Base-by-base conservation (phyloP, 2,329 filamentous ascomycete genomes). In the Cladosporium sp. region DNA sequence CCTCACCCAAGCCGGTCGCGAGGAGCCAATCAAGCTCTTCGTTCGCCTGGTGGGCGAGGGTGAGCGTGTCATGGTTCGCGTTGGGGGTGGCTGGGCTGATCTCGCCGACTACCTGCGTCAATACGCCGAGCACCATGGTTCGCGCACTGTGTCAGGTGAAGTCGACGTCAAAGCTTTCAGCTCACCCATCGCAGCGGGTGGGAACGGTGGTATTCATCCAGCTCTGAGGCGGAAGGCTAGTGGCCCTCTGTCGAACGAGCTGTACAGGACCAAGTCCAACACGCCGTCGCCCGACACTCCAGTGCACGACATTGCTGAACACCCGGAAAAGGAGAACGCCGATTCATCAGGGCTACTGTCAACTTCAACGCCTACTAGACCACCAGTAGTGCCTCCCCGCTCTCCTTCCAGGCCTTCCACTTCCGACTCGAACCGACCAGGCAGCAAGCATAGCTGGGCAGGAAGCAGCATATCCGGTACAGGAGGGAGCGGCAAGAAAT, bases 61-160 rank as follows among this genome's bases (percentile, higher is more conserved):
- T 15, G 91, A 97, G 73, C 86, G 94, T 52, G 91, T 97, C 60
- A 97, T 99, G 94, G 94, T 99, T 7, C 89, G 94, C 35, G 93
- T 99, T 12, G 94, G 94, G 12, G 94, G 94, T 59, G 94, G 94
- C n/a, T 99, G 94, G 94, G 91, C 92, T 13, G 94, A 99, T 72
- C 78, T 99, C 19, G 93, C 89, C 36, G 94, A 97, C 72, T 99
- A 97, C 69, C 80, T 99, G 40, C 88, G 91, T 65, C 91, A 96
- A 71, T 99, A 97, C 67, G 92, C 91, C 7, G 85, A 86, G 59
- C 94, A 99, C 70, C 94, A 99, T 70, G 89, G 90, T 42, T 86
- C 90, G n/a, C 85, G 83, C 44, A 79, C 81, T 28, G 78, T 82
- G 19, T 80, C 78, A 25, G 82, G 83, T 12, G 82, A 86, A 62